Conservation (phyloP, 371 early-diverging fungal species). For the Rhizomucor miehei region DNA sequence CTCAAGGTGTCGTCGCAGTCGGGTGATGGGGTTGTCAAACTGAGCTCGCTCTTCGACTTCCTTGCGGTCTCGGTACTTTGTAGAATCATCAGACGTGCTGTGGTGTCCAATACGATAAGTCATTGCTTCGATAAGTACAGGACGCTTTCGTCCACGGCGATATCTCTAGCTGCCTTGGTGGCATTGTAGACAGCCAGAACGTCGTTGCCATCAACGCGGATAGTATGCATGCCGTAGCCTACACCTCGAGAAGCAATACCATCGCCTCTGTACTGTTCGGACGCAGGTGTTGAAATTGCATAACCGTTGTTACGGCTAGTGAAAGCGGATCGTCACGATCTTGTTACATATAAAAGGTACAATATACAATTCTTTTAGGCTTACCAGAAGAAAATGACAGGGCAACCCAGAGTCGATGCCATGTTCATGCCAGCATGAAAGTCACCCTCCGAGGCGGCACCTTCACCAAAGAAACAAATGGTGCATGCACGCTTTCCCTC, state of each 20-base stretch:
- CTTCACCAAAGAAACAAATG: slow-evolving; percentile 97
- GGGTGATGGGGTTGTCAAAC: slow-evolving; percentile 85
- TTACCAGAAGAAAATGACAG: slow-evolving; percentile 94
- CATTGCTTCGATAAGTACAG: slow-evolving; percentile 96
- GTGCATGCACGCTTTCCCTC: slow-evolving; percentile 73
- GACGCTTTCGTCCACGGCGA: slow-evolving; percentile 80
- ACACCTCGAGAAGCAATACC: slow-evolving; percentile 92
- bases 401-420: slow-evolving; percentile 89
- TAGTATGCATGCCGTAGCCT: slow-evolving; percentile 97
- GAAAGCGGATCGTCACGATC: background rate
- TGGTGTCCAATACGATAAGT: slow-evolving; percentile 97
- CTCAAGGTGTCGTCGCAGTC: slow-evolving; percentile 90
- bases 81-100: slow-evolving; percentile 96
- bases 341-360: background rate
- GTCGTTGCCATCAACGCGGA: slow-evolving; percentile 98
- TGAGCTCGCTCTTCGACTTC: slow-evolving; percentile 85
- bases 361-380: background rate
- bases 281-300: slow-evolving; percentile 95
- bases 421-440: slow-evolving; percentile 98
- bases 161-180: slow-evolving; percentile 78
- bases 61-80: slow-evolving; percentile 78
- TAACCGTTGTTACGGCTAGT: slow-evolving; percentile 95
- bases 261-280: slow-evolving; percentile 96
- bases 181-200: slow-evolving; percentile 95
- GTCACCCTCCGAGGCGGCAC: slow-evolving; percentile 97